Evolutionary conservation across 352 stramenopile genomes (phyloP).

Genomic region (Globisporangium parvum): DNA sequence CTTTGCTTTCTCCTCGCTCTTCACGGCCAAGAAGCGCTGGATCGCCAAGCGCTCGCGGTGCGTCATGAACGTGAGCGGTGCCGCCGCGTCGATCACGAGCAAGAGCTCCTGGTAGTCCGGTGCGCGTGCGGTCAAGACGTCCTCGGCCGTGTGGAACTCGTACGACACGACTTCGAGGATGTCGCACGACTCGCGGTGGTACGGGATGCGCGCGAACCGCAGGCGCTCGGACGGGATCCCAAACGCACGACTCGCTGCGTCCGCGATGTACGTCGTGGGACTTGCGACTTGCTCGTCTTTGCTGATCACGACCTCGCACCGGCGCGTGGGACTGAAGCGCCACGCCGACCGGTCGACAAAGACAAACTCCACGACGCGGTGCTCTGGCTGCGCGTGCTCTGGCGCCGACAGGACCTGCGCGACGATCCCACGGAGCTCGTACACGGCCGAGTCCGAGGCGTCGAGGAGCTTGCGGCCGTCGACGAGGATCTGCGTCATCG

Average conservation of each 20-base stretch:
- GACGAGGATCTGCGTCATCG: conserved; percentile 56
- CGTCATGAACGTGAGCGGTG: conserved; percentile 30
- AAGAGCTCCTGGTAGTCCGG: conserved; percentile 62
- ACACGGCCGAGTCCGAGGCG: conserved; percentile 62
- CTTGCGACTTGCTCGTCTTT: conserved; percentile 22
- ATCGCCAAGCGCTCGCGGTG: conserved; percentile 44
- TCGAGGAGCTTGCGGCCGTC: conserved; percentile 57
- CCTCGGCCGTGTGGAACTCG: conserved; percentile 25
- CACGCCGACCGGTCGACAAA: conserved; percentile 60
- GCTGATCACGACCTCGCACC: conserved; percentile 51
- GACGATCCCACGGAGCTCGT: conserved; percentile 72
- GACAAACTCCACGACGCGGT: conserved; percentile 62
- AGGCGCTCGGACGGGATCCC: conserved; percentile 46
- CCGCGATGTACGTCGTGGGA: conserved; percentile 32
- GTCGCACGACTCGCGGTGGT: conserved; percentile 57
- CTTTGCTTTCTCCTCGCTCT: conserved; percentile 54
- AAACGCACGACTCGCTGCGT: conserved; percentile 29
- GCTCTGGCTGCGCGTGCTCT: conserved; percentile 33
- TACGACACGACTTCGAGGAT: conserved; percentile 68
- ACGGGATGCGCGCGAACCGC: conserved; percentile 52
- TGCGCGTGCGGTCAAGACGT: conserved; percentile 20
- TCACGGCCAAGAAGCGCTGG: conserved; percentile 47
- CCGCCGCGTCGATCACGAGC: conserved; percentile 51
- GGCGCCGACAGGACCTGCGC: conserved; percentile 58
- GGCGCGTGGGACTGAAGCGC: conserved; percentile 52